Evolutionary conservation across 306 rosid species (phyloP), one percentile per base, ranked within the genome.

Genomic region (Benincasa hispida): DNA sequence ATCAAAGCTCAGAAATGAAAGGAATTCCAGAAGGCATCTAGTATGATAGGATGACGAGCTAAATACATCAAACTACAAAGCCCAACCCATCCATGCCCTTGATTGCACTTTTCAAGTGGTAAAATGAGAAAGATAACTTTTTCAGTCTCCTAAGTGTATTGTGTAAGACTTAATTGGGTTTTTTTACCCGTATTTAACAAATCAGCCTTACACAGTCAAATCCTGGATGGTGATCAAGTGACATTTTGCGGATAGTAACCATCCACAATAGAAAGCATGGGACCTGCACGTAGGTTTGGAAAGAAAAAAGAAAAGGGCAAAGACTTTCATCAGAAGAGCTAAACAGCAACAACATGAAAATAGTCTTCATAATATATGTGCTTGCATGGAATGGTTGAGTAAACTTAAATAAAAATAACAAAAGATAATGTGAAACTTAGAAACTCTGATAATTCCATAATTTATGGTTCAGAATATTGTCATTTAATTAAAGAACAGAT

Each of bases 201-300:
- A 32, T 14, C 22, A 58, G 89, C 76, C 96, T 88, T 91, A 94
- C 98, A 21, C 84, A 84, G 83, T 89, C 85, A 77, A 93, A 94
- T 72, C 97, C 98, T 58, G 93, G 91, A 79, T 94, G 91, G 79
- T 81, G 86, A 80, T 86, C 80, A 83, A 91, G 77, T 47, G 98
- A 91, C 98, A 94, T 94, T 85, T 85, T 90, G 84, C 98, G 86
- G 68, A 94, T 82, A 77, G 86, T 86, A 80, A 72, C 50, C 93
- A 94, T 86, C 98, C 92, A 90, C 87, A 90, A 59, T 82, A 94
- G 69, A 82, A 94, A 94, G 85, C 97, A 91, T 12, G 98, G 98
- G 79, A 87, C 54, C 97, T 94, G 93, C 77, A 84, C 32, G 79
- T 45, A 79, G 63, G 79, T 84, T 47, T 21, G 54, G 79, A 32